These are phyloP conservation scores for Yamadazyma triangularis DNA, from an alignment of 1,139 yeast genomes.

Conservation along the genomic window DNA sequence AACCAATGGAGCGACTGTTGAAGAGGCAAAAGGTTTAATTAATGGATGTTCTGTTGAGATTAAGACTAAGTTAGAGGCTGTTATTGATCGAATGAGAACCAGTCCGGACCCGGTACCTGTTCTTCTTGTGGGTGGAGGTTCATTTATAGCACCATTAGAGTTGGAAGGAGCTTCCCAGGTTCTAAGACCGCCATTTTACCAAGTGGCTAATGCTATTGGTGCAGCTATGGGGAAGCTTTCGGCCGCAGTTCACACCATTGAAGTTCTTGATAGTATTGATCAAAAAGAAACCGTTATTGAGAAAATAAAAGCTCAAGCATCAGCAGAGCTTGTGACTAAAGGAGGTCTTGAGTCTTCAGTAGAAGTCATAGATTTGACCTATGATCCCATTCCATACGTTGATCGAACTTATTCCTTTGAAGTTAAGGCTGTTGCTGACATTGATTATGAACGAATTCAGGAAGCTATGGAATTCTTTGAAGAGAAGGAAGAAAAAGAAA, in stretches of 20 bases:
- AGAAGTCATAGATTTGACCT: conserved; percentile 22
- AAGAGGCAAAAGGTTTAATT: conserved; percentile 3
- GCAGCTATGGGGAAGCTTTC: conserved; percentile 43
- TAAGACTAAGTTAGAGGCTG: conserved; percentile 23
- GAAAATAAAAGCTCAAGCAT: conserved; percentile 19
- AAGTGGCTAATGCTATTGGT: conserved; percentile 44
- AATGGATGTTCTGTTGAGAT: conserved; percentile 15
- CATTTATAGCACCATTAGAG: conserved; percentile 32
- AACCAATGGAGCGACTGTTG: neutral
- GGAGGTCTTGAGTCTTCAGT: conserved; percentile 29
- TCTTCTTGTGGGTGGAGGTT: conserved; percentile 42
- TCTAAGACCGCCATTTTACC: conserved; percentile 28
- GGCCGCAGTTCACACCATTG: conserved; percentile 15
- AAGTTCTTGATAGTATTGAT: conserved; percentile 10
- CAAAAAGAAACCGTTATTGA: conserved; percentile 18
- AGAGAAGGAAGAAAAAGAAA: conserved; percentile 4
- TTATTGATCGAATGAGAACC: conserved; percentile 37
- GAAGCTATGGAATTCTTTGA: no score
- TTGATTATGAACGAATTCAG: conserved; percentile 25
- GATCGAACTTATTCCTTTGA: conserved; percentile 26
- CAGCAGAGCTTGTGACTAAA: conserved; percentile 14
- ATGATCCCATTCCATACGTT: conserved; percentile 38
- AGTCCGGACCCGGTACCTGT: conserved; percentile 39
- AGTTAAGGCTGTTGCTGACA: conserved; percentile 36
- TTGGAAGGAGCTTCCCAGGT: conserved; percentile 37